A percentile compares a stretch with the other conserved stretches of the same genome.
Conservation (phyloP, 805 yeast species). For the Nakazawaea anatomiae region DNA sequence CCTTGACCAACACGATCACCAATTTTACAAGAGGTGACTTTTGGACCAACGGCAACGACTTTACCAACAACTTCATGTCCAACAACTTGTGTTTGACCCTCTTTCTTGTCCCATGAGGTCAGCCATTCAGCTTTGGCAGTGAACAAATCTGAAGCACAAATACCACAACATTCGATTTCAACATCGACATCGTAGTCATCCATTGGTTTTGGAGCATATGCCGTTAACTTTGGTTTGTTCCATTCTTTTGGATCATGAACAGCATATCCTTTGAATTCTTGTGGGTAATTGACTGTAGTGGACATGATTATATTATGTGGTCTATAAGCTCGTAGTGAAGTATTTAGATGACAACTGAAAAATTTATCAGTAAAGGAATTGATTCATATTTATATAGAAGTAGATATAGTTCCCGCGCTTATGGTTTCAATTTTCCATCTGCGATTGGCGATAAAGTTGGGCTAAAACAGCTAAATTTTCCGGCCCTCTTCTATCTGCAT, state of each 20-base stretch:
- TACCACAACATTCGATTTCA: slow-evolving; percentile 56
- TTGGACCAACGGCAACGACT: slow-evolving; percentile 30
- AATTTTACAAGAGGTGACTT: slow-evolving; percentile 27
- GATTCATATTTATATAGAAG: not conserved
- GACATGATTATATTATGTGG: not conserved
- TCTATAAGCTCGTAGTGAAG: too few species aligned
- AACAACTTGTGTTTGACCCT: slow-evolving; percentile 36
- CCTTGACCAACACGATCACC: slow-evolving; percentile 45
- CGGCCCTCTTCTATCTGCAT: not conserved
- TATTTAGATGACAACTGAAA: too few species aligned
- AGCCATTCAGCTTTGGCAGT: slow-evolving; percentile 50
- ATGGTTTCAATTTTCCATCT: not conserved
- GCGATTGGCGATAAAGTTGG: not conserved
- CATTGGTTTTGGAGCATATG: slow-evolving; percentile 42
- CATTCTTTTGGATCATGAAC: slow-evolving; percentile 44
- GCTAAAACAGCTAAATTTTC: not conserved
- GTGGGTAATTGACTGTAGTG: slow-evolving; percentile 38
- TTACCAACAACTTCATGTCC: slow-evolving; percentile 42
- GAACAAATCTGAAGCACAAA: slow-evolving; percentile 62
- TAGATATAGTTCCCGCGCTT: not conserved
- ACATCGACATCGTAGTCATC: slow-evolving; percentile 45
- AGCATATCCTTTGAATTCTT: slow-evolving; percentile 58
- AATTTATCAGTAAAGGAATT: too few species aligned
- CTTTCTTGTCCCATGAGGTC: slow-evolving; percentile 17
- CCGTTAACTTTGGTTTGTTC: slow-evolving; percentile 47